These are phyloP conservation scores for Glycyrrhiza uralensis DNA, from an alignment of 306 rosid genomes.

Conservation along the genomic window DNA sequence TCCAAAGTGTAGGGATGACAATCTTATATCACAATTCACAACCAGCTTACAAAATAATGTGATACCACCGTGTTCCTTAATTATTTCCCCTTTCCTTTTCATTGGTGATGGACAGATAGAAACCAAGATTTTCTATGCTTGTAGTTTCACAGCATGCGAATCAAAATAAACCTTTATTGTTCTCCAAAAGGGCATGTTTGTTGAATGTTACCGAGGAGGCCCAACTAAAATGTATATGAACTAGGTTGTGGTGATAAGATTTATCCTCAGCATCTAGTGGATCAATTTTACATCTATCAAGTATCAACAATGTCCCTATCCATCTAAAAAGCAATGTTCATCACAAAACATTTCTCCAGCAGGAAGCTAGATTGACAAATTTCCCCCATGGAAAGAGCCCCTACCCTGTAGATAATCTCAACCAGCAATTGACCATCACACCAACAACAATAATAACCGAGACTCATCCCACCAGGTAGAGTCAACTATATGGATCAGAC, in stretches of 20 bases:
- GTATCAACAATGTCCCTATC: not conserved
- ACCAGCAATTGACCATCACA: not conserved
- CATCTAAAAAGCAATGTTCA: not conserved
- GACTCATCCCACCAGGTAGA: not conserved
- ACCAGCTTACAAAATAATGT: not conserved
- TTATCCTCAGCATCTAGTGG: not conserved
- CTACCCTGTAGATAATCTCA: not conserved
- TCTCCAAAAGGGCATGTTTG: not conserved
- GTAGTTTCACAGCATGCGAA: not conserved
- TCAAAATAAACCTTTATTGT: not conserved
- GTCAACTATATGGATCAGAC: not conserved
- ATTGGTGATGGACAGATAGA: not conserved
- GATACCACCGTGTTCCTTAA: not conserved
- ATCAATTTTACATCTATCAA: constrained; percentile 1
- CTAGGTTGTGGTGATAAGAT: not conserved
- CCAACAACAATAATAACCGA: not conserved
- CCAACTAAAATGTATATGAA: not conserved
- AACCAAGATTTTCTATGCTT: not conserved
- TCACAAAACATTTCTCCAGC: not conserved
- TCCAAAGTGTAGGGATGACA: not conserved
- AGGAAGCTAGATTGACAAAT: not conserved
- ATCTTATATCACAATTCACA: not conserved
- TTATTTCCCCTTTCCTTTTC: not conserved
- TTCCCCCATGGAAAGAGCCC: not conserved
- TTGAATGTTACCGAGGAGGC: not conserved